Evolutionary conservation across 1,284 basidiomycete genomes (phyloP).

Genomic region (Meira nashicola): DNA sequence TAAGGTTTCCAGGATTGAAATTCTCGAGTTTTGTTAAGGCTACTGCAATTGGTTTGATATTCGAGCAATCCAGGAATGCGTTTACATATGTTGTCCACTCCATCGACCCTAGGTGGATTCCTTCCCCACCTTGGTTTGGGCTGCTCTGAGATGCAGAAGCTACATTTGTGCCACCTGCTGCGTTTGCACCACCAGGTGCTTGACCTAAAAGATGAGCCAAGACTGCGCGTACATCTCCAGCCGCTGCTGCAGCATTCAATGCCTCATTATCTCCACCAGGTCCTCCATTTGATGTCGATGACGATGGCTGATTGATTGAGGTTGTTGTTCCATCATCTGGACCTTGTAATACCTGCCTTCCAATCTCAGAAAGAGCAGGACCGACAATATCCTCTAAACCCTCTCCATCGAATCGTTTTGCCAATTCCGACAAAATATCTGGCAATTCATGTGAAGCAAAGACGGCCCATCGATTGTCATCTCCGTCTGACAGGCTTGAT

Average conservation of each 20-base stretch:
- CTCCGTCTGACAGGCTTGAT: constrained; percentile 14
- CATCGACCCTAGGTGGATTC: constrained; percentile 53
- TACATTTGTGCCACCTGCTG: constrained; percentile 18
- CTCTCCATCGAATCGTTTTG: constrained; percentile 53
- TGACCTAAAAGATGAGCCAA: constrained; percentile 36
- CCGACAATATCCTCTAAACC: constrained; percentile 56
- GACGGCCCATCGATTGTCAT: constrained; percentile 34
- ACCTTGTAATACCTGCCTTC: constrained; percentile 36
- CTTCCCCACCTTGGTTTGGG: constrained; percentile 23
- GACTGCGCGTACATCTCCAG: constrained; percentile 37
- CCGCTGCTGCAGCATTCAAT: constrained; percentile 21
- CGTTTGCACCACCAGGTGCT: constrained; percentile 17
- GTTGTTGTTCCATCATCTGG: constrained; percentile 13
- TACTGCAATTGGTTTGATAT: constrained; percentile 74
- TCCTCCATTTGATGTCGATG: neutral
- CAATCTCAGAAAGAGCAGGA: constrained; percentile 49
- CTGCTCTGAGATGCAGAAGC: neutral
- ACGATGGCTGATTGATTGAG: neutral
- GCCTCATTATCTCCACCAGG: constrained; percentile 1
- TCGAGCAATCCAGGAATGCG: constrained; percentile 73
- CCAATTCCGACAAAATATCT: constrained; percentile 57
- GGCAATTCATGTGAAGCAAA: constrained; percentile 54
- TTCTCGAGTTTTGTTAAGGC: constrained; percentile 68
- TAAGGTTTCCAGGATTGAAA: constrained; percentile 65
- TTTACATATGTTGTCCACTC: constrained; percentile 80